phyloP scores from a whole-genome alignment of 768 basidiomycete species.

The Crassisporium funariophilum region DNA sequence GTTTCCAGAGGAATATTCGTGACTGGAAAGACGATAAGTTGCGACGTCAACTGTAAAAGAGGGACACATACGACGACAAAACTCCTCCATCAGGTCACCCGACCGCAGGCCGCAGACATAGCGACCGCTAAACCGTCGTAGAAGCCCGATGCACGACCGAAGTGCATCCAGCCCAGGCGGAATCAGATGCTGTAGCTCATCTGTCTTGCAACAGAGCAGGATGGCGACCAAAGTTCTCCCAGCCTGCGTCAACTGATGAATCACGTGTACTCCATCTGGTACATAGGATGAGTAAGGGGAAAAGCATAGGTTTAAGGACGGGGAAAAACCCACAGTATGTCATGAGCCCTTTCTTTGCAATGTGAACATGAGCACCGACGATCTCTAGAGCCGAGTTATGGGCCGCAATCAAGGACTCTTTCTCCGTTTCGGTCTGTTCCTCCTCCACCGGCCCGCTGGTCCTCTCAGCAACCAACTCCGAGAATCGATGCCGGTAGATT shows the following conservation, averaged over 20 bases:
- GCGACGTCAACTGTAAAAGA: constrained; percentile 10
- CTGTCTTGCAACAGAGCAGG: constrained; percentile 85
- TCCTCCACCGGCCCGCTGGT: constrained; percentile 51
- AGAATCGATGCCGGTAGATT: constrained; percentile 87
- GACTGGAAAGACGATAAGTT: constrained; percentile 40
- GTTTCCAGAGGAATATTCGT: constrained; percentile 88
- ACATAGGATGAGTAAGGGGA: constrained; percentile 15
- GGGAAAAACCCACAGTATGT: constrained; percentile 76
- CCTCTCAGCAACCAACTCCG: constrained; percentile 73
- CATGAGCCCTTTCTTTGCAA: constrained; percentile 89
- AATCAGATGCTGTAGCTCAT: constrained; percentile 72
- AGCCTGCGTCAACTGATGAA: constrained; percentile 93
- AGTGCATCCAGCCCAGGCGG: constrained; percentile 83
- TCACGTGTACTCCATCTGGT: constrained; percentile 90
- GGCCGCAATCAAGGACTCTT: constrained; percentile 75
- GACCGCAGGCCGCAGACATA: constrained; percentile 91
- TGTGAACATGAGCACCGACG: constrained; percentile 78
- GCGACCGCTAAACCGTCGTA: constrained; percentile 85
- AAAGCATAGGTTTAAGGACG: constrained; percentile 5
- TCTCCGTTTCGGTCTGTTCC: constrained; percentile 68
- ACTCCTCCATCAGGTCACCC: constrained; percentile 93
- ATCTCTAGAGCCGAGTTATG: constrained; percentile 81
- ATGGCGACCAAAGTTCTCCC: constrained; percentile 89
- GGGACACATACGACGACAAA: constrained; percentile 77
- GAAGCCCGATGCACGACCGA: constrained; percentile 84